Conservation (phyloP, 306 rosid genomes). For the Ormosia emarginata region DNA sequence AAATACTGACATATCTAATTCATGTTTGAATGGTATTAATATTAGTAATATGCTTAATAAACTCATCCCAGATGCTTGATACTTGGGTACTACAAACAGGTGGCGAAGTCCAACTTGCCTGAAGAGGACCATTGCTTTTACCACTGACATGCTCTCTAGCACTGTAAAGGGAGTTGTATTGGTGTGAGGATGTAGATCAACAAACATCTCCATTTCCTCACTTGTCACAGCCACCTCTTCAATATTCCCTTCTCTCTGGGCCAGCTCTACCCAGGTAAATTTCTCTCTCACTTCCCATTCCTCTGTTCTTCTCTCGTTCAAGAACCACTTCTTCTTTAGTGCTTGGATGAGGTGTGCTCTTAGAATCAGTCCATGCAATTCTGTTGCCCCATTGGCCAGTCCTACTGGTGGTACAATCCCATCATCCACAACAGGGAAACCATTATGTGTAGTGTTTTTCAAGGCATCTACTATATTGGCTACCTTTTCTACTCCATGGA, state of each 20-base stretch:
- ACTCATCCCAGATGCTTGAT: slow-evolving; percentile 73
- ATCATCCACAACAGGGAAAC: slow-evolving; percentile 69
- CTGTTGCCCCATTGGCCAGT: slow-evolving; percentile 38
- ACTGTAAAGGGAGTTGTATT: slow-evolving; percentile 80
- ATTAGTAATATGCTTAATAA: background rate
- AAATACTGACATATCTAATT: too few species aligned
- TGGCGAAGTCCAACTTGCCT: slow-evolving; percentile 83
- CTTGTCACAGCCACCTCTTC: slow-evolving; percentile 70
- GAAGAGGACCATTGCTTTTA: slow-evolving; percentile 84
- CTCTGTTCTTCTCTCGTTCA: slow-evolving; percentile 63
- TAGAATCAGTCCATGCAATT: slow-evolving; percentile 71
- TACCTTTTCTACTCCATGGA: slow-evolving; percentile 66
- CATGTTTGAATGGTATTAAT: background rate
- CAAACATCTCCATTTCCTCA: slow-evolving; percentile 76
- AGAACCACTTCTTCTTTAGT: slow-evolving; percentile 79
- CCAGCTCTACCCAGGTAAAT: slow-evolving; percentile 68
- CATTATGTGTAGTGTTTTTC: slow-evolving; percentile 75
- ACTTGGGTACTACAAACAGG: slow-evolving; percentile 74
- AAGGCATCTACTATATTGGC: slow-evolving; percentile 66
- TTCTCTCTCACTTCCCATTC: slow-evolving; percentile 92
- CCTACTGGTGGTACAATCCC: slow-evolving; percentile 41
- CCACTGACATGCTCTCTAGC: slow-evolving; percentile 64
- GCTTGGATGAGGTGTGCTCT: slow-evolving; percentile 75
- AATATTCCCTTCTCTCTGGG: slow-evolving; percentile 64
- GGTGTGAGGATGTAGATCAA: slow-evolving; percentile 81